Evolutionary conservation across 192 early-diverging fungal species (phyloP), one percentile per base, ranked within the genome.

Genomic region (Backusella tuberculispora): DNA sequence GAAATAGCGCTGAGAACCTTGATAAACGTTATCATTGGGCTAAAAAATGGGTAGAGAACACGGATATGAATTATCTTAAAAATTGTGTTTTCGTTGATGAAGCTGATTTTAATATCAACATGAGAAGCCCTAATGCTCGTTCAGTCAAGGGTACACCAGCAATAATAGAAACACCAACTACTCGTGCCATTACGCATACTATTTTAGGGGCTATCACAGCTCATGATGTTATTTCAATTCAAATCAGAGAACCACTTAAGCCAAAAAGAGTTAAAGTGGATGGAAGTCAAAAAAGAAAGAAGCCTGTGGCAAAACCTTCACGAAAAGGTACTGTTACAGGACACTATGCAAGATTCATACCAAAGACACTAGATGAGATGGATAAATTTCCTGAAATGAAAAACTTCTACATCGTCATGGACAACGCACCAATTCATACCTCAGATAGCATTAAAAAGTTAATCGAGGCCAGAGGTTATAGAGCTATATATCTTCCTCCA

Each of bases 91-190:
- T 74, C 60, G 67, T 76, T 13, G 75, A 80, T 66, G 79, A 80
- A 66, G 72, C 75, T 17, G 75, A 71, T 12, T 80, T 80, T 60
- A 80, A 74, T 41, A 69, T 80, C 69, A 75, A 80, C 47, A 76
- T 80, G 70, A 63, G 63, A 21, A 72, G 72, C 42, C 76, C 37
- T 43, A 73, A 44, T 64, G 72, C 69, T 65, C 72, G 75, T 26
- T 75, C 79, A 69, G 12, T 48, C 6, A 47, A 1, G 34, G 68
- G 68, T 48, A 69, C 68, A 37, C 44, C 44, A 69, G 68, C 45
- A 69, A 26, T 69, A 14, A 9, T 69, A 3, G 67, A 48, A 69
- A 69, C 68, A 34, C 44, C 29, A 24, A 69, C 4, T 14, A 69
- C 44, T 48, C 68, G 68, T 46, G 44, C 44, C 13, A 48, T 45